Evolutionary conservation across 1,139 yeast species (phyloP).

Genomic region (Lizanozyma gosingica): DNA sequence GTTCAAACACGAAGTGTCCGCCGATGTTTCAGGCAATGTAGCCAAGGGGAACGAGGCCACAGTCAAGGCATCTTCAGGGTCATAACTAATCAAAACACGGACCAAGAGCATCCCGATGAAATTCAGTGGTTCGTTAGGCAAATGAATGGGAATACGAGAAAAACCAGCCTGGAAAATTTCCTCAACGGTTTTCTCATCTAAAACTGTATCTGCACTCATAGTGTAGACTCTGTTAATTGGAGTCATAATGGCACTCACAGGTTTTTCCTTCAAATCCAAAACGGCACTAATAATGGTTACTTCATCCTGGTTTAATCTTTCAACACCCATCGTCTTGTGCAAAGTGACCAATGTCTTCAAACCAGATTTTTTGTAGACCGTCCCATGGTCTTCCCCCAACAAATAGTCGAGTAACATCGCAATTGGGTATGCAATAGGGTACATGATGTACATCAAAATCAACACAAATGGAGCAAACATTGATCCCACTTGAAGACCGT

Average conservation of each 20-base stretch:
- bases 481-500: slow-evolving; percentile 88
- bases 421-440: slow-evolving; percentile 88
- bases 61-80: slow-evolving; percentile 92
- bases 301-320: slow-evolving; percentile 86
- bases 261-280: slow-evolving; percentile 84
- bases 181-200: slow-evolving; percentile 81
- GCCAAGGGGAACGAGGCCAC: slow-evolving; percentile 93
- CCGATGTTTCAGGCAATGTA: slow-evolving; percentile 88
- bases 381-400: slow-evolving; percentile 94
- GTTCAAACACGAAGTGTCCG: slow-evolving; percentile 87
- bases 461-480: slow-evolving; percentile 84
- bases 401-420: slow-evolving; percentile 72
- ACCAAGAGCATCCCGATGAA: slow-evolving; percentile 94
- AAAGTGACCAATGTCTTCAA: slow-evolving; percentile 86
- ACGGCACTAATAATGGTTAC: slow-evolving; percentile 95
- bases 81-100: slow-evolving; percentile 86
- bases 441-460: slow-evolving; percentile 77
- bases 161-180: slow-evolving; percentile 91
- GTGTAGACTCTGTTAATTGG: slow-evolving; percentile 89
- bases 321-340: slow-evolving; percentile 94
- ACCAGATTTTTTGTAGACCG: slow-evolving; percentile 87
- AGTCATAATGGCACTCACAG: slow-evolving; percentile 84
- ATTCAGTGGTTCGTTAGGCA: slow-evolving; percentile 82
- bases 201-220: slow-evolving; percentile 72
- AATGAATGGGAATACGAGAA: slow-evolving; percentile 90